Conservation (phyloP, 2,329 filamentous ascomycete genomes). For the Phyllosticta paracitricarpa region DNA sequence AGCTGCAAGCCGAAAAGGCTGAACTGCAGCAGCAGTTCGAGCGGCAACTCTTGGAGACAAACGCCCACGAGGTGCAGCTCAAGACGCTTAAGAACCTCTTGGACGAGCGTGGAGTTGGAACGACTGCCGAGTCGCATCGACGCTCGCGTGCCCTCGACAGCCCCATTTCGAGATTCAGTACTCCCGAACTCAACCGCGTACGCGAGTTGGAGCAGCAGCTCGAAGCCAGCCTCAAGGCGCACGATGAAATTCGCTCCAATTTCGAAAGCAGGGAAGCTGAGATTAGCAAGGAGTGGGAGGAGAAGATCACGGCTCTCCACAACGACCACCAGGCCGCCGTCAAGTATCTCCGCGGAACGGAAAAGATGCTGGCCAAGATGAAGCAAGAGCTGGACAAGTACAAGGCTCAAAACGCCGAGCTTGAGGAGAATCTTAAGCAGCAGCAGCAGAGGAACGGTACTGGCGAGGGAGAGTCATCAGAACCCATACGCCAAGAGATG, state of each 20-base stretch:
- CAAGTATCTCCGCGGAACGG: constrained; percentile 95
- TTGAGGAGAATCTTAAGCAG: constrained; percentile 71
- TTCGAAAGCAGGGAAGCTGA: constrained; percentile 76
- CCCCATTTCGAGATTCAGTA: constrained; percentile 62
- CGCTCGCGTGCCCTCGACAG: constrained; percentile 64
- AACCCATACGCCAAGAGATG: constrained; percentile 58
- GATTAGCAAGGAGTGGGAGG: constrained; percentile 79
- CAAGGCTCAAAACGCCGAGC: constrained; percentile 72
- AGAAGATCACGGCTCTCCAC: constrained; percentile 87
- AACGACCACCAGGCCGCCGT: constrained; percentile 97
- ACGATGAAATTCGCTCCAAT: constrained; percentile 72
- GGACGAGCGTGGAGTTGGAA: constrained; percentile 65
- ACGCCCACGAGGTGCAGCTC: constrained; percentile 84
- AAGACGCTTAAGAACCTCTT: constrained; percentile 89
- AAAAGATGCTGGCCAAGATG: constrained; percentile 98
- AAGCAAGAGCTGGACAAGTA: constrained; percentile 93
- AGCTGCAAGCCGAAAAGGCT: constrained; percentile 67
- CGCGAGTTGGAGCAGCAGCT: constrained; percentile 85
- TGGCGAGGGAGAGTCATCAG: constrained; percentile 32
- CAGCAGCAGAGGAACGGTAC: constrained; percentile 26
- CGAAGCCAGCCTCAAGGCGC: constrained; percentile 61
- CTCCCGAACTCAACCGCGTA: constrained; percentile 68
- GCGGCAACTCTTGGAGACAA: constrained; percentile 84
- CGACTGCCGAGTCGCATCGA: constrained; percentile 59
- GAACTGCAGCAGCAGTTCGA: constrained; percentile 77